A percentile compares a stretch with the other conserved stretches of the same genome.
Conservation (phyloP, 2,329 filamentous ascomycete species). For the Aspergillus spinulosporus region DNA sequence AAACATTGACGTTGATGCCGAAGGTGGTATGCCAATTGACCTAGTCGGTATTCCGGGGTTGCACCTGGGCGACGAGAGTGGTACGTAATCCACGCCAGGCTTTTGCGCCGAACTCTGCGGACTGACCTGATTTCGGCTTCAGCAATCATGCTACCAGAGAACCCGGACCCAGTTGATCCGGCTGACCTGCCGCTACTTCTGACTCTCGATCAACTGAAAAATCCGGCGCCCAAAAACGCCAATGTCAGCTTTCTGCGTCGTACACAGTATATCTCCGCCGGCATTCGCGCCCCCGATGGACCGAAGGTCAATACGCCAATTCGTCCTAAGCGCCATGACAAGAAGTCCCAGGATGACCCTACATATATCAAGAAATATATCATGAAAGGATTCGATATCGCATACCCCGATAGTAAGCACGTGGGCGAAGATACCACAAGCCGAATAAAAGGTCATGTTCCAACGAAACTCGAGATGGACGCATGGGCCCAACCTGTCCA, state of each 20-base stretch:
- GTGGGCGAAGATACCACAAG: slow-evolving; percentile 56
- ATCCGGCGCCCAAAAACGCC: slow-evolving; percentile 72
- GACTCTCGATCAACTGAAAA: slow-evolving; percentile 79
- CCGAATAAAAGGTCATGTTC: slow-evolving; percentile 55
- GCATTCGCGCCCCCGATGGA: slow-evolving; percentile 36
- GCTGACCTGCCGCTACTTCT: slow-evolving; percentile 82
- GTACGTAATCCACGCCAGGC: slow-evolving; percentile 52
- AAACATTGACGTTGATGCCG: slow-evolving; percentile 96
- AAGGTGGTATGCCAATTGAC: slow-evolving; percentile 96
- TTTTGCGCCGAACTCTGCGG: not conserved
- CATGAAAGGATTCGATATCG: slow-evolving; percentile 64
- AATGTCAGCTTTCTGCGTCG: slow-evolving; percentile 91
- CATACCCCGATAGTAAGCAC: slow-evolving; percentile 62
- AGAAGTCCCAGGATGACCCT: slow-evolving; percentile 56
- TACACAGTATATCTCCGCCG: slow-evolving; percentile 79
- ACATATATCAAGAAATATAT: slow-evolving; percentile 62
- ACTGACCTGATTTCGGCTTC: slow-evolving; percentile 25
- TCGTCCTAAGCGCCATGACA: slow-evolving; percentile 33
- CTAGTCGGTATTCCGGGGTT: slow-evolving; percentile 91
- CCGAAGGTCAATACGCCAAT: slow-evolving; percentile 27
- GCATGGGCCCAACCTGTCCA: slow-evolving; percentile 63
- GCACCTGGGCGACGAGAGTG: slow-evolving; percentile 91
- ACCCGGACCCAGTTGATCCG: slow-evolving; percentile 71
- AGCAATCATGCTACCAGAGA: slow-evolving; percentile 80
- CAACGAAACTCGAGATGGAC: slow-evolving; percentile 55